Evolutionary conservation across 2,329 filamentous ascomycete species (phyloP).

Genomic region (Epichloe hybrida): DNA sequence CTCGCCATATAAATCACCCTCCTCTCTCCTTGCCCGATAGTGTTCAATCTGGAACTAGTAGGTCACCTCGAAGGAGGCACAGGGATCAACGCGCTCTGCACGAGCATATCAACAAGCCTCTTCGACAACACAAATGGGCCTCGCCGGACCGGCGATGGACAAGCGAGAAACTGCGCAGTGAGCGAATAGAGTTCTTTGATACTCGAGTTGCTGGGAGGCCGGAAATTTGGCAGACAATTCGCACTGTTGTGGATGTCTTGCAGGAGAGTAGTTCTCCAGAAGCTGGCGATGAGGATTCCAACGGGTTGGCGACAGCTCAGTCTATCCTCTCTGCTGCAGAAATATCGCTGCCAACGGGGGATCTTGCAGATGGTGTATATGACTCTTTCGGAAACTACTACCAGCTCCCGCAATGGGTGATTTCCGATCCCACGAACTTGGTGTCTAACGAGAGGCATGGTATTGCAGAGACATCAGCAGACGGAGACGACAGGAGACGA

Average conservation of each 20-base stretch:
- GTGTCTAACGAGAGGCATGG: slow-evolving; percentile 27
- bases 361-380: slow-evolving; percentile 58
- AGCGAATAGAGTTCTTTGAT: slow-evolving; percentile 79
- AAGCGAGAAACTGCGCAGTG: slow-evolving; percentile 49
- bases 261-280: slow-evolving; percentile 38
- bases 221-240: slow-evolving; percentile 71
- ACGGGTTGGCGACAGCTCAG: slow-evolving; percentile 55
- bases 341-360: slow-evolving; percentile 59
- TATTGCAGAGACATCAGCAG: slow-evolving; percentile 9
- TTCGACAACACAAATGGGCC: slow-evolving; percentile 53
- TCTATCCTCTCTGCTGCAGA: slow-evolving; percentile 66
- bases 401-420: slow-evolving; percentile 51
- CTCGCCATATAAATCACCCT: slow-evolving; percentile 38
- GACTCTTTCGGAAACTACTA: slow-evolving; percentile 60
- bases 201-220: slow-evolving; percentile 65
- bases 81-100: slow-evolving; percentile 32
- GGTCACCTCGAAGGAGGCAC: slow-evolving; percentile 17
- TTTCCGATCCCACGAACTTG: slow-evolving; percentile 49
- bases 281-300: slow-evolving; percentile 21
- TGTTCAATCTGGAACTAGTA: slow-evolving; percentile 10
- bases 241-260: slow-evolving; percentile 52
- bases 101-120: slow-evolving; percentile 57
- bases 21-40: slow-evolving; percentile 19
- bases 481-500: slow-evolving; percentile 22
- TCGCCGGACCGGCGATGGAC: slow-evolving; percentile 56